phyloP scores from a whole-genome alignment of 306 rosid genomes.

The Trichosanthes truncata region DNA sequence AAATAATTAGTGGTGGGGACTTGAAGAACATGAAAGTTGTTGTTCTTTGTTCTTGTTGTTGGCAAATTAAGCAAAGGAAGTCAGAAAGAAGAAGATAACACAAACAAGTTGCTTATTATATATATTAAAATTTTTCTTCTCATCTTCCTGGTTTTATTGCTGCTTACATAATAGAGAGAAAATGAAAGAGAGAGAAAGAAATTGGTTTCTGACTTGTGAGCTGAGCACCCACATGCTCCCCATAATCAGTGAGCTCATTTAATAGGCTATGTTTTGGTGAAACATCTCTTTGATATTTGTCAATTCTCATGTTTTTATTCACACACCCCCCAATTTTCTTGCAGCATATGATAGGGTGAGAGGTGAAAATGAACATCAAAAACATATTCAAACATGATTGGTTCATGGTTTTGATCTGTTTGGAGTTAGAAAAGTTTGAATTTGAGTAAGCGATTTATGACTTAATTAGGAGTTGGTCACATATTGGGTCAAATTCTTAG shows the following conservation, averaged over 20 bases:
- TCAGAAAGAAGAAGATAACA: constrained; percentile 21
- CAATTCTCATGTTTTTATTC: constrained; percentile 37
- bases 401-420: neutral
- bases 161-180: neutral
- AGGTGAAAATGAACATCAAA: neutral
- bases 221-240: constrained; percentile 59
- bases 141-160: neutral
- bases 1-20: constrained; percentile 10
- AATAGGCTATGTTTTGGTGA: constrained; percentile 36
- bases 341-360: neutral
- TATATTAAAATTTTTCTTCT: neutral
- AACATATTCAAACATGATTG: neutral
- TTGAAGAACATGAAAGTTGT: constrained; percentile 17
- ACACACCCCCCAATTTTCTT: neutral
- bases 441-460: neutral
- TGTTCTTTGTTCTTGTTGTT: neutral
- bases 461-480: no score
- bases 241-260: constrained; percentile 51
- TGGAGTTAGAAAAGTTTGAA: neutral
- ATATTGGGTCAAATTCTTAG: no score
- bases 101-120: constrained; percentile 20
- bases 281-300: constrained; percentile 17
- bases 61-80: constrained; percentile 20
- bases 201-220: constrained; percentile 21
- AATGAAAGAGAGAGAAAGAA: neutral